phyloP scores from a whole-genome alignment of 2,329 filamentous ascomycete genomes.

The Blumeriella jaapii region DNA sequence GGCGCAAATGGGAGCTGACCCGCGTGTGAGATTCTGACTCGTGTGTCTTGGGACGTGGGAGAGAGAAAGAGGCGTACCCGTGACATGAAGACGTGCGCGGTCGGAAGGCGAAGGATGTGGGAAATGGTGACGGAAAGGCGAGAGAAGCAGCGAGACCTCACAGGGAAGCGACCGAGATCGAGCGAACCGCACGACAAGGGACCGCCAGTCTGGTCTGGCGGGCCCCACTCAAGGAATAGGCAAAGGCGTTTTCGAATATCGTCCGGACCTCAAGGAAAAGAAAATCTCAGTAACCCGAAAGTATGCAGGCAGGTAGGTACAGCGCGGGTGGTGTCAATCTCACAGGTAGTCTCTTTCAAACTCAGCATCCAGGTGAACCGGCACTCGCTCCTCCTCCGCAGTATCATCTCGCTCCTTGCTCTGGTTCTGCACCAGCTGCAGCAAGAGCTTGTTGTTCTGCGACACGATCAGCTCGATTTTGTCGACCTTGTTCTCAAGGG shows the following conservation, averaged over 20 bases:
- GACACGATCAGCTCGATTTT: slow-evolving; percentile 25
- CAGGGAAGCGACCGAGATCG: background rate
- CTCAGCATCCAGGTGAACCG: slow-evolving; percentile 26
- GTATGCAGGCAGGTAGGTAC: no score
- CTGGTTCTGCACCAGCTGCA: slow-evolving; percentile 23
- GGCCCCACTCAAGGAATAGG: slow-evolving; percentile 17
- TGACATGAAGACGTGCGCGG: no score
- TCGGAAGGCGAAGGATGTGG: no score
- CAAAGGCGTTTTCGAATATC: slow-evolving; percentile 24
- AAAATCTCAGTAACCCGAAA: slow-evolving; percentile 10
- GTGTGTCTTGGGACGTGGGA: no score
- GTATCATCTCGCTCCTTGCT: slow-evolving; percentile 19
- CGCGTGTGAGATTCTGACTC: no score
- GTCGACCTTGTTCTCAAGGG: slow-evolving; percentile 25
- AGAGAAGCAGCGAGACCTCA: no score
- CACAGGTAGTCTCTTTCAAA: slow-evolving; percentile 28
- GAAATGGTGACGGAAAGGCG: no score
- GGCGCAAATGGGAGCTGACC: no score
- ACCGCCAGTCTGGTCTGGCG: background rate
- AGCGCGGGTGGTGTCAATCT: no score
- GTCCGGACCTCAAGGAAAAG: slow-evolving; percentile 21
- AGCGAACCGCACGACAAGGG: background rate
- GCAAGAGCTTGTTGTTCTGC: slow-evolving; percentile 26
- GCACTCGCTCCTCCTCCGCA: slow-evolving; percentile 24
- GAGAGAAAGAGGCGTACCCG: no score